Evolutionary conservation across 306 rosid genomes (phyloP), one percentile per base, ranked within the genome.

Genomic region (Prunus davidiana): DNA sequence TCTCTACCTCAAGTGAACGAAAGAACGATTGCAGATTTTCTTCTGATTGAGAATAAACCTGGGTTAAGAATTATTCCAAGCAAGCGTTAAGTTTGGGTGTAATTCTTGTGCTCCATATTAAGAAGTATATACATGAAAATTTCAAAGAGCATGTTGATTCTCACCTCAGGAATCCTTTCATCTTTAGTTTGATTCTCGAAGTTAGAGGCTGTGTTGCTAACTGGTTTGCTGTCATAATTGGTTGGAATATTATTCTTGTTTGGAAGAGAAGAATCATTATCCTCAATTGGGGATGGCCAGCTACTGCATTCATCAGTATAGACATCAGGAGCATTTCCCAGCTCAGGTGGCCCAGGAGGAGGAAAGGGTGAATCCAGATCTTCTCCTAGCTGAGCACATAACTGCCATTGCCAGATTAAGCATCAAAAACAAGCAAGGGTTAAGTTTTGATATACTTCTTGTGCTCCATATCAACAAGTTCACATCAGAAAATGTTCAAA

Each of bases 121-220:
- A 18, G 30, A 46, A 45, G 24, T 76, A 43, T 11, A 65, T 7
- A 78, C 50, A 49, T 3, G 72, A 30, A 74, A 67, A 67, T 41
- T 38, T 38, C 43, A 38, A 38, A 38, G 43, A 38, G 43, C 43
- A 38, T 38, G 43, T 38, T 79, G 49, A 69, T 67, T 58, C 88
- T 84, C 74, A 90, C 91, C 80, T 54, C 69, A 27, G 68, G 41
- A 73, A 62, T 61, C 14, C 15, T 41, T 58, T 6, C 11, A 43
- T 3, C 1, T 74, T 60, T 5, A 18, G 19, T 7, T 20, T 1
- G 46, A 74, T 13, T 56, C 4, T 56, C 12, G 11, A 25, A 18
- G 18, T 46, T 52, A 27, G 25, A 0, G 3, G 11, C 2, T 30
- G 1, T 7, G 14, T 52, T 20, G 34, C 67, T 38, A 45, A 9